Evolutionary conservation across 2,329 filamentous ascomycete species (phyloP).

Genomic region (Lachnellula arida): DNA sequence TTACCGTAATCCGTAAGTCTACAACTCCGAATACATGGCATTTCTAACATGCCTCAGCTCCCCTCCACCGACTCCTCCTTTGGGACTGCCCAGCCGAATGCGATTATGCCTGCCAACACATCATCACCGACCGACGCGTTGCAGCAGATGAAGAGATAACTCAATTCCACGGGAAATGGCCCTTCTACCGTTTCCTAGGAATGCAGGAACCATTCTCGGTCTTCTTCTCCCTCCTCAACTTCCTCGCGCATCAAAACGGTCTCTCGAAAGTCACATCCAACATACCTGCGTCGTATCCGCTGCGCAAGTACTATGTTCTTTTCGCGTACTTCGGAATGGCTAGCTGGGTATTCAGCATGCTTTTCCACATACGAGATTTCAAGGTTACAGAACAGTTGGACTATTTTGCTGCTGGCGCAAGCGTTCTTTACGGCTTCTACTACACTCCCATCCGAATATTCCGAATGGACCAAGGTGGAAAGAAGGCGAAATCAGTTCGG

Average conservation of each 20-base stretch:
- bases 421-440: slow-evolving; percentile 86
- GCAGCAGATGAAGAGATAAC: slow-evolving; percentile 63
- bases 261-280: slow-evolving; percentile 63
- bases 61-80: slow-evolving; percentile 79
- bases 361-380: slow-evolving; percentile 93
- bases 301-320: slow-evolving; percentile 74
- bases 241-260: slow-evolving; percentile 77
- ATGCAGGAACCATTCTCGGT: slow-evolving; percentile 95
- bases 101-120: slow-evolving; percentile 96
- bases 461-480: slow-evolving; percentile 60
- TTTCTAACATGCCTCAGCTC: slow-evolving; percentile 47
- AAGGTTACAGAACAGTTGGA: slow-evolving; percentile 84
- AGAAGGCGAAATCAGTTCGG: slow-evolving; percentile 44
- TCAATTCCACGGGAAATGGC: slow-evolving; percentile 99
- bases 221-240: slow-evolving; percentile 88
- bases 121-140: slow-evolving; percentile 71
- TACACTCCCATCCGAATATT: slow-evolving; percentile 79
- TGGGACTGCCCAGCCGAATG: slow-evolving; percentile 94
- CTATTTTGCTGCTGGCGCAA: slow-evolving; percentile 90
- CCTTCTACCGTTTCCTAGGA: slow-evolving; percentile 83
- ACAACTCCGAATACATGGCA: background rate
- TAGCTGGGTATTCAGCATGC: slow-evolving; percentile 82
- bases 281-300: slow-evolving; percentile 68
- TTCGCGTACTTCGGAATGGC: slow-evolving; percentile 78
- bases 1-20: slow-evolving; percentile 31